Base-by-base conservation (phyloP, 1,284 basidiomycete genomes). In the Cutaneotrichosporon daszewskae region DNA sequence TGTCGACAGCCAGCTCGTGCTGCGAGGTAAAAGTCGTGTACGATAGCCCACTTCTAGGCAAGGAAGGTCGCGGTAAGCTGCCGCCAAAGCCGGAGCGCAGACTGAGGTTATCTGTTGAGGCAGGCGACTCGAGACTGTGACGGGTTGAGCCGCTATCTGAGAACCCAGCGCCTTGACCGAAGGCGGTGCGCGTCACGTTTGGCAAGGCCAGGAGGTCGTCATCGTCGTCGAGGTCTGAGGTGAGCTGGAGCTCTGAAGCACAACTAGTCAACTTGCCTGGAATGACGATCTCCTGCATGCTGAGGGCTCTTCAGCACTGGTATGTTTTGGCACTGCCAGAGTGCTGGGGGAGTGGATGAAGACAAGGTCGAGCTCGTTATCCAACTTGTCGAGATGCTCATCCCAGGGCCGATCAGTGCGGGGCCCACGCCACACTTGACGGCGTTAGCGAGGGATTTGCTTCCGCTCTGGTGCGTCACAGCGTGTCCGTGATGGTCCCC, bases 261-360 rank as follows among this genome's bases (percentile, higher is more conserved):
- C n/a, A n/a, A n/a, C n/a, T n/a, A n/a, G n/a, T 27, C n/a, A 20
- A 23, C 65, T 32, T 33, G 68, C 68, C 58, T 25, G 68, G 68
- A 29, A 71, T 64, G n/a, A 64, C 59, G 23, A 68, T 67, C 40
- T 60, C 60, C 47, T 62, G 58, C 60, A 59, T 59, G 25, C 12
- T 34, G 28, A n/a, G n/a, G n/a, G n/a, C n/a, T n/a, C n/a, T n/a
- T n/a, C n/a, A n/a, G n/a, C n/a, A n/a, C n/a, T n/a, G n/a, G n/a
- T n/a, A n/a, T n/a, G n/a, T n/a, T n/a, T n/a, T n/a, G n/a, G n/a
- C n/a, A n/a, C n/a, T n/a, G n/a, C n/a, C n/a, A n/a, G n/a, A n/a
- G n/a, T n/a, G n/a, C n/a, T n/a, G n/a, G n/a, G n/a, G n/a, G n/a
- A n/a, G n/a, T n/a, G n/a, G n/a, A n/a, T n/a, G n/a, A n/a, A n/a